Evolutionary conservation across 106 monocot species (phyloP), one percentile per base, ranked within the genome.

Genomic region (Iris macrosiphon): DNA sequence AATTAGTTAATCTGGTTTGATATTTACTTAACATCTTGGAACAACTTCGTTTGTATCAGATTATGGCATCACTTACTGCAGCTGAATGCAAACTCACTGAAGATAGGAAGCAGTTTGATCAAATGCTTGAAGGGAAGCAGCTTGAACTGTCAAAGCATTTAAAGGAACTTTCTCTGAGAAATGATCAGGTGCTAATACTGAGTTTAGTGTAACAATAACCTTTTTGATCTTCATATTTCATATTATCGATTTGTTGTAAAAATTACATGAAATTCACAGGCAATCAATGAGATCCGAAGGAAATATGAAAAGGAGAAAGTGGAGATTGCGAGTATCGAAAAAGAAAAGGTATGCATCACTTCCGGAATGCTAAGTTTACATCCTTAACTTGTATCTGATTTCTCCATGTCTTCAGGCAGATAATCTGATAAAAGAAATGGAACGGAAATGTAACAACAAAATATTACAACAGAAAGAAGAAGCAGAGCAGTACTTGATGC

Each of bases 241-340:
- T 12, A 15, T 21, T 7, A 32, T 47, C 19, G 32, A 19, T 57
- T 48, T 47, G 34, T 13, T 63, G 24, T 48, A 23, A 14, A 12
- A 21, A 37, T 17, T 57, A 25, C 9, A n/a, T n/a, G n/a, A n/a
- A 28, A 61, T 69, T 77, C 61, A 61, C 72, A 98, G 98, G 98
- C 98, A 54, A 87, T 98, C 29, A 98, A 98, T 74, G 98, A 98
- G 56, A 91, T 98, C 31, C 52, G 73, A 40, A 91, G 41, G 78
- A 98, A 91, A 50, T 91, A 81, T 63, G 98, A 98, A 35, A 29
- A 61, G 31, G 91, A 91, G 67, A 98, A 98, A 65, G 40, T 74
- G 40, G 91, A 87, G 37, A 72, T 91, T 76, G 59, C 67, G 45
- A 78, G 60, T 59, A 41, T 60, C 61, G 91, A 91, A 52, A 98